Percentiles rank a stretch among this genome's conserved stretches.
Conservation (phyloP, 2,329 filamentous ascomycete species). For the Diaporthe sp. region DNA sequence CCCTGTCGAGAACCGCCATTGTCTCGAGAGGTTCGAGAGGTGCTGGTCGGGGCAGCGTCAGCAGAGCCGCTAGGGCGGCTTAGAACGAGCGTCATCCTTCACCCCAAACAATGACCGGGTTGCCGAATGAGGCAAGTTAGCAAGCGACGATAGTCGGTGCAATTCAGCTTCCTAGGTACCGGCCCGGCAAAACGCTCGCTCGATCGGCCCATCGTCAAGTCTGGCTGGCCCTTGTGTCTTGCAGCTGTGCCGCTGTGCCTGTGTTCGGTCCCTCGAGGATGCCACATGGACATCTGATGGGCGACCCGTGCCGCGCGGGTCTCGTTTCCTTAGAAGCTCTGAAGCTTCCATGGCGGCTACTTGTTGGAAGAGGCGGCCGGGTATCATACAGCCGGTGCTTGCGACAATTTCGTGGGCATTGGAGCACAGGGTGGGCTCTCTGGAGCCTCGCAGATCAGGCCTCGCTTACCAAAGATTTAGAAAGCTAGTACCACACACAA, state of each 20-base stretch:
- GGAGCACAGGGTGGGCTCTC: not conserved
- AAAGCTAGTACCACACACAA: constrained; percentile 19
- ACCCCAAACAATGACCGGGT: constrained; percentile 30
- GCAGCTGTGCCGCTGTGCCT: not conserved
- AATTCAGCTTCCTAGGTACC: not conserved
- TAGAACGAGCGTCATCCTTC: constrained; percentile 16
- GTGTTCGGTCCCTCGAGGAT: not conserved
- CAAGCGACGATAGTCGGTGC: not conserved
- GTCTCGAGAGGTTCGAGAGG: not conserved
- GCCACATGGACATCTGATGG: not conserved
- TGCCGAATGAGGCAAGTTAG: constrained; percentile 35
- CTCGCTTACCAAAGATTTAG: constrained; percentile 33
- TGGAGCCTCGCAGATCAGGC: constrained; percentile 18
- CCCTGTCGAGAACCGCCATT: not conserved
- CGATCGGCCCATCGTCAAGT: constrained; percentile 1
- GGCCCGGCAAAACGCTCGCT: not conserved
- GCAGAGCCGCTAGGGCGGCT: constrained; percentile 30
- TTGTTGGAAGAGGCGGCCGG: not conserved
- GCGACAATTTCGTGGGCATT: not conserved
- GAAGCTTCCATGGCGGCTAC: not conserved
- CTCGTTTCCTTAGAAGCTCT: not conserved
- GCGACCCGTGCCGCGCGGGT: constrained; percentile 22
- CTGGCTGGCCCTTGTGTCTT: not conserved
- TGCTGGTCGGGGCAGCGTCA: constrained; percentile 4
- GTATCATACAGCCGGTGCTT: not conserved